Evolutionary conservation across 2,329 filamentous ascomycete genomes (phyloP), one percentile per base, ranked within the genome.

Genomic region (Rutstroemia sp.): DNA sequence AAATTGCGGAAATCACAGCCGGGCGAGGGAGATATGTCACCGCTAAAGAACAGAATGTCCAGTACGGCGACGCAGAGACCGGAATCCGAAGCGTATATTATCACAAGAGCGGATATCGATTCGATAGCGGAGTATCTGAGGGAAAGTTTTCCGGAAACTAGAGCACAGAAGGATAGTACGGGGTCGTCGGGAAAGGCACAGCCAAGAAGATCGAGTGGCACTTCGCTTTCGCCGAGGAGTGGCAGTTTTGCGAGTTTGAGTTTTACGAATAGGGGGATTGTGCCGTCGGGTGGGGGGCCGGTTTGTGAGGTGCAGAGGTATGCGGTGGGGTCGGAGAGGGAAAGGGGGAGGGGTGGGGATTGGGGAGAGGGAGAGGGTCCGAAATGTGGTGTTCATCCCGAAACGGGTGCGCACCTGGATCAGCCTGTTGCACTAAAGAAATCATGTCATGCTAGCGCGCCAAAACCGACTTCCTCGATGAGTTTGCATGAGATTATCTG

Each of bases 401-500:
- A 30, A 4, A 30, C 27, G 8, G 10, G 6, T 30, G 6, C 4
- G 27, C 27, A 30, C 8, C 27, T 2, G 27, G 8, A 30, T 10
- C 27, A 10, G 10, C 27, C 27, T 3, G 10, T 30, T 8, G 8
- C 27, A 4, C 10, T 8, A 4, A 30, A 30, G 27, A 30, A 30
- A 30, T 30, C 27, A 30, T 30, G 27, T 10, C 17, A 16, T 2
- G 14, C 38, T 17, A 41, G 21, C 21, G 12, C 30, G 7, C 53
- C 54, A 16, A 39, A 44, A 14, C 2, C 37, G 0, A 25, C 41
- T 14, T 54, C 62, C 7, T 46, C 51, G 23, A 56, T 51, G 42
- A 66, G 59, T 49, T 41, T 61, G 8, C 61, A 66, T 47, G 65
- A 67, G 51, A 56, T 66, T 6, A 60, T 67, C 12, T 67, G 65